Conservation (phyloP, 768 basidiomycete species). For the Auricularia cornea region DNA sequence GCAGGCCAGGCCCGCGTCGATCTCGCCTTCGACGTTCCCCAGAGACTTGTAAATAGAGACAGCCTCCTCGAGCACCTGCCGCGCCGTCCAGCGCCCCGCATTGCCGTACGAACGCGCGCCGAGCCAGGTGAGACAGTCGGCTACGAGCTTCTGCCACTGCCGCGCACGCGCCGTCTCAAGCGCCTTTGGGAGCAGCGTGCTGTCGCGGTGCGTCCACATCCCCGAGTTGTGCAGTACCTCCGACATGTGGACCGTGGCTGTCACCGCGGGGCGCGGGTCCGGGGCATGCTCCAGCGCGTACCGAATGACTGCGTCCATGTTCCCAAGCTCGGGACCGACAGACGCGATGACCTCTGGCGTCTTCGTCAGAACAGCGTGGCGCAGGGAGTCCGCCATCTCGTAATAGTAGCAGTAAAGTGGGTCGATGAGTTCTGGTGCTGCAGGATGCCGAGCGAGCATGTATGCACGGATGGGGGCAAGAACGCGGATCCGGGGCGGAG, state of each 20-base stretch:
- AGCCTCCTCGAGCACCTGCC: neutral
- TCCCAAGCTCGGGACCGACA: neutral
- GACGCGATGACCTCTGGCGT: neutral
- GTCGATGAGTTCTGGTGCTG: neutral
- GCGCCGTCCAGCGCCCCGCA: neutral
- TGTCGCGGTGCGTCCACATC: neutral
- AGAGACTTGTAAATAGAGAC: neutral
- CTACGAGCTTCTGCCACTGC: neutral
- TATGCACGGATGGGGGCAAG: neutral
- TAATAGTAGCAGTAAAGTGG: neutral
- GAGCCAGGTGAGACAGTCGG: neutral
- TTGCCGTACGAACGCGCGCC: neutral
- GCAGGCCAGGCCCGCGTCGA: neutral
- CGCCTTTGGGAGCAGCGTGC: neutral
- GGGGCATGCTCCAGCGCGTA: neutral
- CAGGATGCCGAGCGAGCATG: neutral
- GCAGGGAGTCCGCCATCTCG: neutral
- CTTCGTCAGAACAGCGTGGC: neutral
- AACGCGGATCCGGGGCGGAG: neutral
- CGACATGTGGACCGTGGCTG: neutral
- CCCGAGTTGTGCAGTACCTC: neutral
- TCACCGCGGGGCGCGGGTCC: neutral
- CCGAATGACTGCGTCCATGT: neutral
- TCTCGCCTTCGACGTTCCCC: neutral
- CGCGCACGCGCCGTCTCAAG: neutral